These are phyloP conservation scores for Phytophthora vignae DNA, from an alignment of 352 stramenopile genomes.

Conservation along the genomic window DNA sequence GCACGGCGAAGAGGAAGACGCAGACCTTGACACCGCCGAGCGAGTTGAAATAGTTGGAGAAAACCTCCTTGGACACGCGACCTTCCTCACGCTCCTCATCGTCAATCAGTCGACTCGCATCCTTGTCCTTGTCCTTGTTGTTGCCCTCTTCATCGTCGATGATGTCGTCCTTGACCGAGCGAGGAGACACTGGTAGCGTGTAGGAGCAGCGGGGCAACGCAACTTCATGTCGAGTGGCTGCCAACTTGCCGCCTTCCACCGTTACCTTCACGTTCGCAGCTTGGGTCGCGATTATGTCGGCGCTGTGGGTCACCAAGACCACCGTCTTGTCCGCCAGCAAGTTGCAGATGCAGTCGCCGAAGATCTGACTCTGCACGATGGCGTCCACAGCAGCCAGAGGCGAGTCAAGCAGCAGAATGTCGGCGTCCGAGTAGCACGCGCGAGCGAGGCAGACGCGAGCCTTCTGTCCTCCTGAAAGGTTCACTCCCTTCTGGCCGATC, in stretches of 20 bases:
- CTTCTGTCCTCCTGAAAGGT: slow-evolving; percentile 94
- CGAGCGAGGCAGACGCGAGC: slow-evolving; percentile 70
- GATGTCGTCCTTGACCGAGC: not conserved
- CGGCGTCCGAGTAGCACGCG: slow-evolving; percentile 64
- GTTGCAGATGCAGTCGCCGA: slow-evolving; percentile 53
- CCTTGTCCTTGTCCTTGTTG: not conserved
- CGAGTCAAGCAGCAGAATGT: slow-evolving; percentile 92
- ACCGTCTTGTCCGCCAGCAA: slow-evolving; percentile 66
- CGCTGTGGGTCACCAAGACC: slow-evolving; percentile 92
- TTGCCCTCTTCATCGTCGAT: slow-evolving; percentile 6
- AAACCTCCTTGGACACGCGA: slow-evolving; percentile 51
- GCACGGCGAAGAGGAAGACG: slow-evolving; percentile 23
- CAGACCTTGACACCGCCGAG: slow-evolving; percentile 45
- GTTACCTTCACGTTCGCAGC: slow-evolving; percentile 38
- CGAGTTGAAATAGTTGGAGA: slow-evolving; percentile 49
- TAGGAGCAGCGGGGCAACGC: slow-evolving; percentile 12
- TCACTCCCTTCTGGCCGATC: slow-evolving; percentile 96
- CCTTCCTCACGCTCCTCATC: slow-evolving; percentile 56
- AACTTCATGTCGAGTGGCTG: slow-evolving; percentile 19
- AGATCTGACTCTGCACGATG: slow-evolving; percentile 93
- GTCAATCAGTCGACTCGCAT: slow-evolving; percentile 34
- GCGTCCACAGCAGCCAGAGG: slow-evolving; percentile 93
- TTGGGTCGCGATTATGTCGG: slow-evolving; percentile 62
- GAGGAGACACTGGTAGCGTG: slow-evolving; percentile 11
- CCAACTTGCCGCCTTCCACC: slow-evolving; percentile 37